Evolutionary conservation across 75 land plant genomes (phyloP).

Genomic region (Picea sitchensis): DNA sequence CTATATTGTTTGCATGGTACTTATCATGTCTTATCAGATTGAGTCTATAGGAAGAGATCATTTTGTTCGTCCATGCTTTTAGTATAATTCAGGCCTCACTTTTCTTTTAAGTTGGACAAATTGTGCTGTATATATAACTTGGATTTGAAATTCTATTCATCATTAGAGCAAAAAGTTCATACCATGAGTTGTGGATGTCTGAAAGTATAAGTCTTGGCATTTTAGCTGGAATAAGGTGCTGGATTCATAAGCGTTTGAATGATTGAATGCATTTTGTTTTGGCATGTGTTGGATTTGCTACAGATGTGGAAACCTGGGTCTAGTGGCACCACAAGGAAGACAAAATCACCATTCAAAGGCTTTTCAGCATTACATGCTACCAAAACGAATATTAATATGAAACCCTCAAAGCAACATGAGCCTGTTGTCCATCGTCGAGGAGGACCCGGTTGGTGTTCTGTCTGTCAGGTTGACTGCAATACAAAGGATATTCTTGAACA

Average conservation of each 20-base stretch:
- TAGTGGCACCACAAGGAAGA: background rate
- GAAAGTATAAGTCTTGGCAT: background rate
- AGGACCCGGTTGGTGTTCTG: constrained; percentile 33
- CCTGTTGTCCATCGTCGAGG: constrained; percentile 7
- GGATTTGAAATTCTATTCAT: too few species aligned
- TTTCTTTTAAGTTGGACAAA: too few species aligned
- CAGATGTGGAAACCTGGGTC: background rate
- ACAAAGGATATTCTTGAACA: constrained; percentile 26
- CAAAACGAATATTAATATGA: background rate
- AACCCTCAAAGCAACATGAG: background rate
- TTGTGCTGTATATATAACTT: too few species aligned
- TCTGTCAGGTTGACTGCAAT: constrained; percentile 44
- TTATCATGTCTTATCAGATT: too few species aligned
- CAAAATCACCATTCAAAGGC: background rate
- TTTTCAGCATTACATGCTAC: background rate
- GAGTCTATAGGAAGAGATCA: too few species aligned
- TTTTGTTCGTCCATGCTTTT: too few species aligned
- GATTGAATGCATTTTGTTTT: background rate
- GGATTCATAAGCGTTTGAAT: background rate
- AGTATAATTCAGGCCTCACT: too few species aligned
- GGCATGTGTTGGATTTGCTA: background rate
- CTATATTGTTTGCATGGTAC: too few species aligned
- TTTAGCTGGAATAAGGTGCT: background rate
- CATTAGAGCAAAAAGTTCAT: background rate
- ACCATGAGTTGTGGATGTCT: background rate